phyloP scores from a whole-genome alignment of 768 basidiomycete species.

The Pleurotus cornucopiae region DNA sequence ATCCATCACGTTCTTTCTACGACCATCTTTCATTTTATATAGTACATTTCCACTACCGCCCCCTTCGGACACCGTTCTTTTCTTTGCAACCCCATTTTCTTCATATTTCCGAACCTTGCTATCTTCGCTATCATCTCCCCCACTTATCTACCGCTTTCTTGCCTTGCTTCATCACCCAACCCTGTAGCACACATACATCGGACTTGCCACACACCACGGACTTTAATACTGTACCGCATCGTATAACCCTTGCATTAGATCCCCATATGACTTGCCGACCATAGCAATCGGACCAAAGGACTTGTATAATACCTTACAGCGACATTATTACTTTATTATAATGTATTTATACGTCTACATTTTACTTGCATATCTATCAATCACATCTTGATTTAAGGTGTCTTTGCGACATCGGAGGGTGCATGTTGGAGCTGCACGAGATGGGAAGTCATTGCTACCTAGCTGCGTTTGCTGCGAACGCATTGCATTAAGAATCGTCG shows the following conservation, averaged over 20 bases:
- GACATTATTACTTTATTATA: conserved; percentile 7
- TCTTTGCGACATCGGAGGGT: no score
- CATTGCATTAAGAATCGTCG: no score
- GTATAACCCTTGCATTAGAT: not conserved
- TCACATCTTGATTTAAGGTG: no score
- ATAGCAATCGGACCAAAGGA: not conserved
- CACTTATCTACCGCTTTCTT: not conserved
- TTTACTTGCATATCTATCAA: no score
- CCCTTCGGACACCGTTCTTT: not conserved
- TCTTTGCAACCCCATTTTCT: not conserved
- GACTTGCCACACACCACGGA: not conserved
- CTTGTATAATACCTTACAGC: not conserved
- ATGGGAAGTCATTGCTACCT: no score
- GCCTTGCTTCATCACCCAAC: not conserved
- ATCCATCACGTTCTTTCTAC: not conserved
- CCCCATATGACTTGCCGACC: not conserved
- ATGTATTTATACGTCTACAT: conserved; percentile 5
- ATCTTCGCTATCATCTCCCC: not conserved
- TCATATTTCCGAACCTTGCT: not conserved
- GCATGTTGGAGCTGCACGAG: no score
- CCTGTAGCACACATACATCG: not conserved
- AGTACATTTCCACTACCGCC: not conserved
- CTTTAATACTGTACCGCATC: not conserved
- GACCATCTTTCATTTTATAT: not conserved
- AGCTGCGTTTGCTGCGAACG: no score